Evolutionary conservation across 371 early-diverging fungal species (phyloP).

Genomic region (Syncephalastrum racemosum): DNA sequence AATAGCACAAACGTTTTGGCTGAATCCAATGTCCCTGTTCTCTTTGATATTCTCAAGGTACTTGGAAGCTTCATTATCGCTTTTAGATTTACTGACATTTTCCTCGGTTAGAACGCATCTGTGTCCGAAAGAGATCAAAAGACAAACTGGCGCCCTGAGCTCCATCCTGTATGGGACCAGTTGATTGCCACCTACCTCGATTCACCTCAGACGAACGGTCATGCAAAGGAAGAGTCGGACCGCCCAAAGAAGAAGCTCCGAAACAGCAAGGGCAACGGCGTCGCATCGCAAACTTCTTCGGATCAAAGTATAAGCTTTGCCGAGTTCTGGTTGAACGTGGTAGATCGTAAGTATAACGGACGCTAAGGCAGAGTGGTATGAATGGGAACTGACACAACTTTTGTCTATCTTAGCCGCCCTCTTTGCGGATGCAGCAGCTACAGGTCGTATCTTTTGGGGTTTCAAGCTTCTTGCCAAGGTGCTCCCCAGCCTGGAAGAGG

Average conservation of each 20-base stretch:
- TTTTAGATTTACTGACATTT: not conserved
- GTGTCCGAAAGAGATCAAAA: slow-evolving; percentile 45
- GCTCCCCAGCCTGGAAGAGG: slow-evolving; percentile 60
- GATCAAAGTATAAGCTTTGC: slow-evolving; percentile 57
- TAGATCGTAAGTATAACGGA: slow-evolving; percentile 61
- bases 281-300: slow-evolving; percentile 14
- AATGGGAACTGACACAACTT: too few species aligned
- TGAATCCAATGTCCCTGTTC: slow-evolving; percentile 51
- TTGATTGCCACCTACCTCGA: slow-evolving; percentile 59
- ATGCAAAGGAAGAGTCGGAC: slow-evolving; percentile 17
- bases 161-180: slow-evolving; percentile 82
- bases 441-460: slow-evolving; percentile 86
- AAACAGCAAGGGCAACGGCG: slow-evolving; percentile 13
- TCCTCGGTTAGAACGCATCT: slow-evolving; percentile 6
- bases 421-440: too few species aligned
- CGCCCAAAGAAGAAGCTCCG: slow-evolving; percentile 25
- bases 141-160: slow-evolving; percentile 71
- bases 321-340: slow-evolving; percentile 79
- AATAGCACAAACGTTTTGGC: slow-evolving; percentile 54
- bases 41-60: slow-evolving; percentile 61
- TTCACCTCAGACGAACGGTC: slow-evolving; percentile 10
- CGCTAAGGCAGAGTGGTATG: not conserved
- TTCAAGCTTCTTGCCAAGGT: slow-evolving; percentile 77
- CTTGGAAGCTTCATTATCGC: too few species aligned
- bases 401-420: too few species aligned